Conservation (phyloP, 164 flowering plant species). For the Malania oleifera region DNA sequence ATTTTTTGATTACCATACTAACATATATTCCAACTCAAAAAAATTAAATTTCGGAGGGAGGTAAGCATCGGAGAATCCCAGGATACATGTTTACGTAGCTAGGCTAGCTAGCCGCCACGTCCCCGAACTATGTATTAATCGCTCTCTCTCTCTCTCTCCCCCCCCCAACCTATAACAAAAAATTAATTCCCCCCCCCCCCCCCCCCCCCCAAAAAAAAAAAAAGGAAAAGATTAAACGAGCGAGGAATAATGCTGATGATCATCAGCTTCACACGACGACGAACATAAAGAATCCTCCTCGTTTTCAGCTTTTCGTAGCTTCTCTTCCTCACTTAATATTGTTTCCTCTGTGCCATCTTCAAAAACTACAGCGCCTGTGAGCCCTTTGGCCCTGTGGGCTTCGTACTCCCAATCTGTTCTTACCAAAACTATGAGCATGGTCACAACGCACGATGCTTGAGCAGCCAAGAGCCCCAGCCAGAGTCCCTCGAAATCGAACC, state of each 20-base stretch:
- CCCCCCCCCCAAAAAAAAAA: conserved; percentile 7
- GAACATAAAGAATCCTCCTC: conserved; percentile 23
- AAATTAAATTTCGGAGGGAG: no score
- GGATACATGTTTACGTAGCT: no score
- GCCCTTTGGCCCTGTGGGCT: conserved; percentile 40
- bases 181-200: no score
- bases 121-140: no score
- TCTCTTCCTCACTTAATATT: conserved; percentile 21
- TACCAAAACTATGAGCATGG: conserved; percentile 46
- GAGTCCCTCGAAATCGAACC: conserved; percentile 50
- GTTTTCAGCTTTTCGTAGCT: conserved; percentile 15
- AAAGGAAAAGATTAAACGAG: conserved; percentile 1
- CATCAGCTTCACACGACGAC: conserved; percentile 12
- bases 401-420: conserved; percentile 51
- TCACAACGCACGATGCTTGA: conserved; percentile 42
- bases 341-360: conserved; percentile 17
- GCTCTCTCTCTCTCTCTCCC: not conserved
- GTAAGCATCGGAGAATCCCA: no score
- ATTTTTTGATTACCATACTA: no score
- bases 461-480: conserved; percentile 71
- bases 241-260: not conserved
- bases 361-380: conserved; percentile 27
- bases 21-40: no score
- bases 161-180: no score
- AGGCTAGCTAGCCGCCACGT: no score